Evolutionary conservation across 768 basidiomycete genomes (phyloP).

Genomic region (Imleria badia): DNA sequence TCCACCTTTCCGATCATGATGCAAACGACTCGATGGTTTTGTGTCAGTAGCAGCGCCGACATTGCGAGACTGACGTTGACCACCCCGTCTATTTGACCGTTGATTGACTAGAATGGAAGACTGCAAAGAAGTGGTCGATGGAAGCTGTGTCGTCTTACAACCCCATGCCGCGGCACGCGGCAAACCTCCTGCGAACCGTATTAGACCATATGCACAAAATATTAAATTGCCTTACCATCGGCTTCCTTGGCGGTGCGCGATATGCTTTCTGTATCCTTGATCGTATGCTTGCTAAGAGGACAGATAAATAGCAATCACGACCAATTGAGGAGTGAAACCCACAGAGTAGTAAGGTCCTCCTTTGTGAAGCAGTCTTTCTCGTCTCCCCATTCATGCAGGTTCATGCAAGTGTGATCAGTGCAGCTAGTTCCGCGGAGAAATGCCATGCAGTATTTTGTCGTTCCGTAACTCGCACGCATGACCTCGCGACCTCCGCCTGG

Average conservation of each 20-base stretch:
- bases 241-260: slow-evolving; percentile 56
- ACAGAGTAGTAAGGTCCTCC: slow-evolving; percentile 94
- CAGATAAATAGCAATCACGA: background rate
- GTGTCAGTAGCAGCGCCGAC: slow-evolving; percentile 34
- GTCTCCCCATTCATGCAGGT: slow-evolving; percentile 97
- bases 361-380: slow-evolving; percentile 98
- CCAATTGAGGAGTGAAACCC: slow-evolving; percentile 29
- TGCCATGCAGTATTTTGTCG: slow-evolving; percentile 96
- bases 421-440: slow-evolving; percentile 87
- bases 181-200: slow-evolving; percentile 40
- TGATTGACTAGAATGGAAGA: slow-evolving; percentile 26
- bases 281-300: slow-evolving; percentile 76
- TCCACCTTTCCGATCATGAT: slow-evolving; percentile 45
- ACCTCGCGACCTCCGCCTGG: slow-evolving; percentile 88
- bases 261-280: slow-evolving; percentile 83
- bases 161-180: slow-evolving; percentile 72
- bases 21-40: slow-evolving; percentile 35
- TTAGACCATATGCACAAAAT: slow-evolving; percentile 3
- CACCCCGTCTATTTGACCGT: slow-evolving; percentile 45
- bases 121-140: slow-evolving; percentile 16
- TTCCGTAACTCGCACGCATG: slow-evolving; percentile 93
- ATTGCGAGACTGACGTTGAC: slow-evolving; percentile 49
- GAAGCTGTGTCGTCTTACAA: slow-evolving; percentile 36
- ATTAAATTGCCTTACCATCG: slow-evolving; percentile 44
- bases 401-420: slow-evolving; percentile 88